Conservation (phyloP, 148 eudicot genomes). For the Cornus kousa region DNA sequence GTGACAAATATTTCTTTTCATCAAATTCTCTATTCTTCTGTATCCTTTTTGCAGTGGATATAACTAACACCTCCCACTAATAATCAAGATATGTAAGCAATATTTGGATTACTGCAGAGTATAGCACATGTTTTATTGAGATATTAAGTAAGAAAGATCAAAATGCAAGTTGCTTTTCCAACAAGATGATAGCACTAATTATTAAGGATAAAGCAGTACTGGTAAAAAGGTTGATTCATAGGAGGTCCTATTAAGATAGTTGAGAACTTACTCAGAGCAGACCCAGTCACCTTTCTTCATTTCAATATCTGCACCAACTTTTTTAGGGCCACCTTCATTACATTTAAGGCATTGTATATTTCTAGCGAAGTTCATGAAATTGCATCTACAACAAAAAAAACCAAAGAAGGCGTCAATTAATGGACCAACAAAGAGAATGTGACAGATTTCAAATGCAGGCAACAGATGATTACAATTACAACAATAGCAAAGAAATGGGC, state of each 20-base stretch:
- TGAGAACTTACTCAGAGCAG: slow-evolving; percentile 51
- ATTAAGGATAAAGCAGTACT: background rate
- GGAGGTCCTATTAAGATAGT: background rate
- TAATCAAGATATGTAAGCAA: background rate
- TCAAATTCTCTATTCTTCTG: background rate
- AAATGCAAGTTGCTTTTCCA: background rate
- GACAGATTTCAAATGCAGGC: background rate
- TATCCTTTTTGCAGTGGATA: background rate
- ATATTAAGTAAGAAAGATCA: background rate
- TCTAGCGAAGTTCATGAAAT: slow-evolving; percentile 40
- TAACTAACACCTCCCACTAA: background rate
- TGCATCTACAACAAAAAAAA: slow-evolving; percentile 36
- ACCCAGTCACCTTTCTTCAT: slow-evolving; percentile 57
- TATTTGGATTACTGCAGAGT: background rate
- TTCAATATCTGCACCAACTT: slow-evolving; percentile 27
- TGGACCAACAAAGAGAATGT: background rate
- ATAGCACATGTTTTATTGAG: background rate
- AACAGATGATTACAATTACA: background rate
- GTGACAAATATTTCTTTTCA: background rate
- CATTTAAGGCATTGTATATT: slow-evolving; percentile 41
- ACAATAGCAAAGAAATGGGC: background rate
- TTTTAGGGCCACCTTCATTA: slow-evolving; percentile 42
- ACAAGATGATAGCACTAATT: background rate
- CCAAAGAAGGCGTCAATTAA: background rate
- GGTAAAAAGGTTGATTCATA: background rate